Base-by-base conservation (phyloP, 306 rosid genomes). In the Prunus salicina region DNA sequence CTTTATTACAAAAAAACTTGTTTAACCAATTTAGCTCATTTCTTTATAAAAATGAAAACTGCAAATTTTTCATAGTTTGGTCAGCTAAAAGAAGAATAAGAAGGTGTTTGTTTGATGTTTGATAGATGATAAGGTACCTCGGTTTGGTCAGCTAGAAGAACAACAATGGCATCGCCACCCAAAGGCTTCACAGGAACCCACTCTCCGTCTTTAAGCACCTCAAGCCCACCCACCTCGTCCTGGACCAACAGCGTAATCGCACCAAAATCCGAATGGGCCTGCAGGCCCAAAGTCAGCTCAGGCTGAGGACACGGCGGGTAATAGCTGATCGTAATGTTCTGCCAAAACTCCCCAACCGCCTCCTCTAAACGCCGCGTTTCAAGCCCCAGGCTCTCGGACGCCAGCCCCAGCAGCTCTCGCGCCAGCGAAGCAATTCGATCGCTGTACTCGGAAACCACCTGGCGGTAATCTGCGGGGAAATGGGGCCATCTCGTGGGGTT, bases 301-400 rank as follows among this genome's bases (percentile, higher is more conserved):
- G 95, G 98, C 80, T 92, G 91, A 13, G 97, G 98, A 72, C 98
- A 88, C 47, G 84, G 89, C 57, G 98, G 97, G 75, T 92, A 94
- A 62, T 92, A 94, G 38, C 98, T 94, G 13, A 90, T 86, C n/a
- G 96, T 89, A 20, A 95, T 82, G 34, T 95, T 95, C 89, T 95
- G 98, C 60, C 79, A 90, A 51, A 95, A 55, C 19, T 83, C 96
- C 45, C 90, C 97, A 53, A 90, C 90, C 13, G 67, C 84, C 1
- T 86, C 95, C 82, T 90, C 96, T 41, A 95, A 82, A 15, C 89
- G 76, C 63, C 91, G 85, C 14, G 88, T 8, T 76, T 78, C 62
- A 56, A 95, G 68, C 77, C 97, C 97, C 8, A 89, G 51, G 28
- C 92, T 88, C 86, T 89, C 98, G 0, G 97, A 90, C 12, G 92